Percentiles rank a stretch among this genome's conserved stretches.
These are phyloP conservation scores for Cyberlindnera mississippiensis DNA, from an alignment of 805 yeast genomes.

Conservation along the genomic window DNA sequence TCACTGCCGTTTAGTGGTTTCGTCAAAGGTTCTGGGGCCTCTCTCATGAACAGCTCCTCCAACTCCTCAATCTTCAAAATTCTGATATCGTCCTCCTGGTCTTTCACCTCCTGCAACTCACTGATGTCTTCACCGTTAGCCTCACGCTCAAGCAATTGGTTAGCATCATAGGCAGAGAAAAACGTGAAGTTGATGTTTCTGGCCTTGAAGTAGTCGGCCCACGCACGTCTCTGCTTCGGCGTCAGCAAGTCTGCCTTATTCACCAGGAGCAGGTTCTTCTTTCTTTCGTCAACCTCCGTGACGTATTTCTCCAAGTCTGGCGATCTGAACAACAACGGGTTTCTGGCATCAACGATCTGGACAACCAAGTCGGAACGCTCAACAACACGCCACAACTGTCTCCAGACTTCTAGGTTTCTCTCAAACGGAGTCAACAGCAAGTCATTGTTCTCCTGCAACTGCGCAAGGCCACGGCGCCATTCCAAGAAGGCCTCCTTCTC, in stretches of 20 bases:
- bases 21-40: slow-evolving; percentile 68
- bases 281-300: slow-evolving; percentile 65
- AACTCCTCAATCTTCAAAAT: slow-evolving; percentile 81
- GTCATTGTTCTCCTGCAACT: slow-evolving; percentile 79
- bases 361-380: slow-evolving; percentile 93
- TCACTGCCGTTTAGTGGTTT: slow-evolving; percentile 56
- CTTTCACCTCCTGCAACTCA: slow-evolving; percentile 26
- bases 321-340: slow-evolving; percentile 86
- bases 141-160: slow-evolving; percentile 66
- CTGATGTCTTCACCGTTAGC: slow-evolving; percentile 33
- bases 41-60: slow-evolving; percentile 69
- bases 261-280: slow-evolving; percentile 77
- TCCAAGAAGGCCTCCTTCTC: slow-evolving; percentile 89
- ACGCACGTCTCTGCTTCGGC: slow-evolving; percentile 66
- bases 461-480: slow-evolving; percentile 91
- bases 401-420: slow-evolving; percentile 96
- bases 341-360: slow-evolving; percentile 96
- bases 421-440: slow-evolving; percentile 92
- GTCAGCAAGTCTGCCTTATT: slow-evolving; percentile 91
- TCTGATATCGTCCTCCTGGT: slow-evolving; percentile 47
- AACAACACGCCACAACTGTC: slow-evolving; percentile 96
- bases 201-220: slow-evolving; percentile 81
- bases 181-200: slow-evolving; percentile 79
- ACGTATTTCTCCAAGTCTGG: slow-evolving; percentile 84
- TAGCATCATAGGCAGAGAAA: slow-evolving; percentile 87